Base-by-base conservation (phyloP, 2,329 filamentous ascomycete genomes). In the Alternaria incomplexa region DNA sequence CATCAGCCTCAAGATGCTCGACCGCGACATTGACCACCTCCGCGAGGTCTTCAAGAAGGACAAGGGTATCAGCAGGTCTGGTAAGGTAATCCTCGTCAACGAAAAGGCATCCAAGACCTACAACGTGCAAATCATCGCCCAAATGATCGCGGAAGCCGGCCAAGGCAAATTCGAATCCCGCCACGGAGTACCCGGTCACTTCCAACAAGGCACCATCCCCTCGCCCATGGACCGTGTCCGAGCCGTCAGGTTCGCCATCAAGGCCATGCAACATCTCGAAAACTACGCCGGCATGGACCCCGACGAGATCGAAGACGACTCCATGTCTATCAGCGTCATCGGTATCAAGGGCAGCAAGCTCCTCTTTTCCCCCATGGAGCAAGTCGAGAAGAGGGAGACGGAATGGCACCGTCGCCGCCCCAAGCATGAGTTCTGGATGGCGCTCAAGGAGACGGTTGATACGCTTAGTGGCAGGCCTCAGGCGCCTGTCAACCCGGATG, bases 201-300 rank as follows among this genome's bases (percentile, higher is more conserved):
- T 77, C 69, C 74, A 76, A 62, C 74, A 76, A 46, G 75, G 74
- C 5, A 77, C 74, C 5, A 77, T 68, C 1, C 96, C 96, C 0
- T 96, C 93, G 3, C 90, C 96, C 7, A 98, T 99, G 94, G 96
- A 99, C 81, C 91, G 96, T 58, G 94, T 95, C 73, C 90, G 96
- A 50, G 95, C 96, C 2, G 91, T 97, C 23, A 88, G 96, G 54
- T 90, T 99, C 75, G 93, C 94, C 10, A 96, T 98, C 81, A 95
- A 94, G 83, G 97, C 93, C 78, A 91, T 98, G 77, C 90, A 97
- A 83, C 93, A 97, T 77, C 85, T 99, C 5, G 96, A 99, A 82
- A 81, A 82, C 22, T 97, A 90, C 74, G 89, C 89, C 7, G 89
- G 76, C 28, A 88, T 88, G 71, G 85, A 86, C 36, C 86, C 87